These are phyloP conservation scores for Mucor indicus DNA, from an alignment of 371 early-diverging fungal species.

Conservation along the genomic window DNA sequence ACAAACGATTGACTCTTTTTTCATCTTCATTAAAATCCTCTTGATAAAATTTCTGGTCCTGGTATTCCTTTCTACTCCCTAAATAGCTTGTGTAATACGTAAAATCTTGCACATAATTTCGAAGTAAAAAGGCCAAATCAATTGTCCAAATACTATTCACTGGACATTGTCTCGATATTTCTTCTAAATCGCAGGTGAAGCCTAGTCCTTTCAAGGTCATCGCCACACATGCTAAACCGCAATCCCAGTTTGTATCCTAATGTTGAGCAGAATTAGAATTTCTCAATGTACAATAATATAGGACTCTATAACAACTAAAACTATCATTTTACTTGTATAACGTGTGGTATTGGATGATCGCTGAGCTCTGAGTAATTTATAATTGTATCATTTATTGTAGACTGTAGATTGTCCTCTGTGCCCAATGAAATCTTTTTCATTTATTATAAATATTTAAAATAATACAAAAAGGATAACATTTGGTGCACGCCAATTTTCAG, in stretches of 20 bases:
- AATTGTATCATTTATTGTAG: slow-evolving; percentile 8
- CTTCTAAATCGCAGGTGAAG: slow-evolving; percentile 35
- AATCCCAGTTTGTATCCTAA: slow-evolving; percentile 68
- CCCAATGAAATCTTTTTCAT: slow-evolving; percentile 25
- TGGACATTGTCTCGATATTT: slow-evolving; percentile 41
- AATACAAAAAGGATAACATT: too few species aligned
- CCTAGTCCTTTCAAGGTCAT: slow-evolving; percentile 72
- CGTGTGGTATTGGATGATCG: slow-evolving; percentile 29
- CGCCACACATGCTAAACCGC: slow-evolving; percentile 81
- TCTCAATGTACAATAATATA: not conserved
- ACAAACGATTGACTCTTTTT: slow-evolving; percentile 70
- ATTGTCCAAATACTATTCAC: slow-evolving; percentile 87
- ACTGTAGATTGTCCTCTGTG: slow-evolving; percentile 13
- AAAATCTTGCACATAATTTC: slow-evolving; percentile 71
- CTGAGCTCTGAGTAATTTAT: slow-evolving; percentile 28
- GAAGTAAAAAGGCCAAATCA: slow-evolving; percentile 76
- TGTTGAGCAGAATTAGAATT: not conserved
- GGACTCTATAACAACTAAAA: not conserved
- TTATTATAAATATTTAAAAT: not conserved
- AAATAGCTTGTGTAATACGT: slow-evolving; percentile 84
- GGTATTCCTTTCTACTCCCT: slow-evolving; percentile 75
- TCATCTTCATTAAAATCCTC: slow-evolving; percentile 70
- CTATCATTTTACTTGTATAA: slow-evolving; percentile 24
- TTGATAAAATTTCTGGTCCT: slow-evolving; percentile 67
- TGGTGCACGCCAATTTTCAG: too few species aligned